Base-by-base conservation (phyloP, 371 early-diverging fungal species). In the Globomyces sp. region DNA sequence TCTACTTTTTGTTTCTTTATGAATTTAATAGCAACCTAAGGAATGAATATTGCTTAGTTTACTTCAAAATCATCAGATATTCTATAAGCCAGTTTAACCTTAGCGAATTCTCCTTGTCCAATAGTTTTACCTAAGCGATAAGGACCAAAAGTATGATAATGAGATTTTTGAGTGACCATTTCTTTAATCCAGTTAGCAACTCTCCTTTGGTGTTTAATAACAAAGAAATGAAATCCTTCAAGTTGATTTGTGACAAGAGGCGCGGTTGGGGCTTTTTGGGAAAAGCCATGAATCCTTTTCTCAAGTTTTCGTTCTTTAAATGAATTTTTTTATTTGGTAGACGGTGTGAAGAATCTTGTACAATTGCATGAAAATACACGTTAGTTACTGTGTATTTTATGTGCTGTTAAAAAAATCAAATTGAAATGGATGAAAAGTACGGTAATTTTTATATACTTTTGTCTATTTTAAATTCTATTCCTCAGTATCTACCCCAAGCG, bases 91-190 rank as follows among this genome's bases (percentile, higher is more conserved):
- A 81, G 74, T 70, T 81, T 81, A 34, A 81, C 82, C 63, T 79
- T 81, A 3, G 80, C 79, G 67, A 81, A 81, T 65, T 81, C 80
- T 41, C 82, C 82, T 64, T 81, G 77, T n/a, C 82, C 82, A 9
- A 81, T 46, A 1, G 79, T 81, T 46, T 71, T 51, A 0, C 58
- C 36, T 43, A 78, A 68, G 42, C 48, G 41, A 67, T 75, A 81
- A 0, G 79, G 77, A 8, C 81, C 81, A 65, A 81, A 75, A 44
- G 65, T 37, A 11, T 55, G 10, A 36, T 55, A 55, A 4, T 55
- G 55, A 9, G 34, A 5, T 11, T 55, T 55, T 24, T 24, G 24
- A 24, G 11, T n/a, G 13, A 34, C 49, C 49, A 49, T 34, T 24
- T 24, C 24, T 24, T 24, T 24, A 24, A 24, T 24, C 24, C 24